Evolutionary conservation across 2,329 filamentous ascomycete species (phyloP), one percentile per base, ranked within the genome.

Genomic region (Colletotrichum plurivorum): DNA sequence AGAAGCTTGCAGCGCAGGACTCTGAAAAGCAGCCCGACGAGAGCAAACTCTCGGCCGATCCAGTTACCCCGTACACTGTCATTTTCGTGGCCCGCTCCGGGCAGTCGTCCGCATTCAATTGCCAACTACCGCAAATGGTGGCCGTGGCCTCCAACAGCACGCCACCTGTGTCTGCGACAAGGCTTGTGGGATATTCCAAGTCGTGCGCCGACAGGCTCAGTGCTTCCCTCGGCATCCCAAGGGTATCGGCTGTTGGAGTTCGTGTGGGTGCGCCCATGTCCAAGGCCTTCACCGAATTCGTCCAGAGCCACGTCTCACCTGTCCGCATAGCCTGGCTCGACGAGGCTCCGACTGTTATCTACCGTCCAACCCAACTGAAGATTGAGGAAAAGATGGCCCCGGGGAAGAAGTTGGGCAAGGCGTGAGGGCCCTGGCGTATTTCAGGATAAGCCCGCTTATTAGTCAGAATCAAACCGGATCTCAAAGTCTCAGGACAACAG

Each of bases 181-280:
- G 87, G 22, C 83, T 94, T 2, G 84, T 94, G 2, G 87, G 89
- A 1, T 85, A 94, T 54, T 90, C 90, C 0, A 88, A 86, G 60
- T 80, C 85, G 1, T 88, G 85, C 57, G 90, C 91, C 53, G 81
- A 87, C 16, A 84, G 85, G 13, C 78, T 94, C 16, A 87, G 87
- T 55, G 45, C 80, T 36, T 84, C 84, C 20, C 81, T 94, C 4
- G 87, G 87, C 2, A 83, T 93, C 10, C 88, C 90, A 1, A 85
- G 90, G 41, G 89, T 90, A 0, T 92, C 90, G 1, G 89, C 90
- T 22, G 80, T 94, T 39, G 92, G 87, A 0, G 76, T 94, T 7
- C 78, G 83, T 20, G 81, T 82, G 7, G 85, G 81, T 45, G 89
- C 90, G 0, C 89, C 90, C 0, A 85, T 87, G 49, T 84, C 87